Percentiles rank a stretch among this genome's conserved stretches.
Evolutionary conservation across 805 yeast species (phyloP).

Genomic region (Scheffersomyces lignosus): DNA sequence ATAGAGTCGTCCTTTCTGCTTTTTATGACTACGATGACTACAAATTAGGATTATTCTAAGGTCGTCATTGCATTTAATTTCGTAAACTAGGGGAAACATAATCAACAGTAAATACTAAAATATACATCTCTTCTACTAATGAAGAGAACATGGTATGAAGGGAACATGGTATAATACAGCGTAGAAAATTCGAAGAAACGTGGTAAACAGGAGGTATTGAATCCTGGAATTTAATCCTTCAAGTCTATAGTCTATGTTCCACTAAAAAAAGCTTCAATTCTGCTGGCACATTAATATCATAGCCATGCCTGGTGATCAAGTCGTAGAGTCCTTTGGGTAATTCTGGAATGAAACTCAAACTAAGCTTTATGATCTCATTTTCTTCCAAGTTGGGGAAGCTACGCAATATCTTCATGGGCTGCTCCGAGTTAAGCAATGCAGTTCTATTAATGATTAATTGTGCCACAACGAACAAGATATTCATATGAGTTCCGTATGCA

Average conservation of each 20-base stretch:
- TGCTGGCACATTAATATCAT: conserved; percentile 45
- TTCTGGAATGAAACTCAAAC: conserved; percentile 76
- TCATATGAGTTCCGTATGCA: conserved; percentile 89
- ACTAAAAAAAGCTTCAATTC: conserved; percentile 22
- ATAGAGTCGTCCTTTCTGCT: conserved; percentile 65
- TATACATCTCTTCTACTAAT: no score
- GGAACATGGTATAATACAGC: no score
- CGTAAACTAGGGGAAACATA: no score
- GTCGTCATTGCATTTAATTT: no score
- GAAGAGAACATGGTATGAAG: no score
- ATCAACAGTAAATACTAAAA: no score
- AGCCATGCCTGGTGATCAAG: conserved; percentile 61
- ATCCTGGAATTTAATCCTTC: no score
- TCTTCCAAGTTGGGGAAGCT: conserved; percentile 74
- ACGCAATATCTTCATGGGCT: conserved; percentile 75
- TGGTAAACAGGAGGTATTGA: no score
- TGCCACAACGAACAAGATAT: conserved; percentile 79
- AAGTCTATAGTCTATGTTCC: not conserved
- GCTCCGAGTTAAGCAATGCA: conserved; percentile 53
- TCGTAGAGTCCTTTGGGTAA: conserved; percentile 68
- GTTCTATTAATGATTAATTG: conserved; percentile 72
- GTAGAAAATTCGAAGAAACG: no score
- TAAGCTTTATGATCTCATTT: conserved; percentile 70
- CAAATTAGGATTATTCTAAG: conserved; percentile 35
- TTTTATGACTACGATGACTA: conserved; percentile 63